phyloP scores from a whole-genome alignment of 306 rosid genomes.

The Adenanthera pavonina region DNA sequence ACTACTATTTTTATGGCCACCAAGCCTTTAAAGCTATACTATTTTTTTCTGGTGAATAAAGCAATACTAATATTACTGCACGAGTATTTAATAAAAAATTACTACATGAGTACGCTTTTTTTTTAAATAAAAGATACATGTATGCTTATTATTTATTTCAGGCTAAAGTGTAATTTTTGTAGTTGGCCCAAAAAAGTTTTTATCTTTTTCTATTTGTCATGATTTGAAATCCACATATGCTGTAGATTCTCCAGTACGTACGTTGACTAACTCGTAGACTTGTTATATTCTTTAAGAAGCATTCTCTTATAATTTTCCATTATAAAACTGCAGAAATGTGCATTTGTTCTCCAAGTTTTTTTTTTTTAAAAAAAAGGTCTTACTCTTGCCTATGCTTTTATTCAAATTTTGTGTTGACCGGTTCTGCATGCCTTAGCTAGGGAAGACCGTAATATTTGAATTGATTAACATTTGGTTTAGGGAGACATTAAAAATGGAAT shows the following conservation, averaged over 20 bases:
- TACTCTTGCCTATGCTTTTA: background rate
- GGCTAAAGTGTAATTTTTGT: too few species aligned
- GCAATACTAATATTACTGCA: too few species aligned
- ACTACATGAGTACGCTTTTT: too few species aligned
- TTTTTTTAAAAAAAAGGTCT: background rate
- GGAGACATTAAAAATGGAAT: slow-evolving; percentile 6
- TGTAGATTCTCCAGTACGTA: slow-evolving; percentile 66
- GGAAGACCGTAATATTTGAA: background rate
- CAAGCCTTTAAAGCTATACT: too few species aligned
- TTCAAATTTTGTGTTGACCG: background rate
- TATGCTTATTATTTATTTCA: too few species aligned
- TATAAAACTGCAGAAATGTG: slow-evolving; percentile 9
- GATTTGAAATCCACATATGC: slow-evolving; percentile 75
- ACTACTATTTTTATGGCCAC: too few species aligned
- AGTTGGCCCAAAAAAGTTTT: too few species aligned
- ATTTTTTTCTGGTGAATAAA: too few species aligned
- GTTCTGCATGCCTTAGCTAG: slow-evolving; percentile 10
- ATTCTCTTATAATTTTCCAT: background rate
- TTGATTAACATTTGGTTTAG: slow-evolving; percentile 24
- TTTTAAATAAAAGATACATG: too few species aligned
- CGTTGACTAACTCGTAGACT: slow-evolving; percentile 36
- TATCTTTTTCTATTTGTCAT: slow-evolving; percentile 17
- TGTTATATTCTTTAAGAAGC: slow-evolving; percentile 15
- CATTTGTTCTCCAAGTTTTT: background rate
- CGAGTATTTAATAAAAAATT: too few species aligned